Evolutionary conservation across 2,329 filamentous ascomycete species (phyloP), one percentile per base, ranked within the genome.

Genomic region (Penicillium sp.): DNA sequence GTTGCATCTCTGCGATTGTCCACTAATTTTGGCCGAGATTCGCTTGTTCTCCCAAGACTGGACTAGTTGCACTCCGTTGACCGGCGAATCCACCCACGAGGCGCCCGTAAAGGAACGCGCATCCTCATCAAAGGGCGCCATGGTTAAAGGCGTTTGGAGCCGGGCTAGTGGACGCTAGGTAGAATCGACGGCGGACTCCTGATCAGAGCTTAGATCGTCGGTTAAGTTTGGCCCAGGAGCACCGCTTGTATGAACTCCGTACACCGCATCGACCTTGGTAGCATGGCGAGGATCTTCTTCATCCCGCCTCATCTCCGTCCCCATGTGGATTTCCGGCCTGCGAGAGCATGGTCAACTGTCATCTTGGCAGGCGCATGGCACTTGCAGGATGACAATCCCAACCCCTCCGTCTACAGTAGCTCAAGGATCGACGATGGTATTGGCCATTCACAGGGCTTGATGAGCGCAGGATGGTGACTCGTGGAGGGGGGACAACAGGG

Each of bases 91-190:
- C 42, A 39, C n/a, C 39, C 39, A 8, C 34, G 26, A 41, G 25
- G 39, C 26, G 16, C 27, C 30, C 41, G 27, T 18, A 32, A 44
- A 25, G n/a, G 40, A 36, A 41, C 20, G 48, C 39, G 34, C 39
- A 53, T 53, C 49, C 35, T 51, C 43, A 53, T 50, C 36, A 53
- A 50, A 53, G 30, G 20, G 50, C 44, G 47, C 50, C 50, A 51
- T 52, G 50, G 50, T 53, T 48, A 42, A 32, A 20, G 22, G 27
- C 25, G 32, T 14, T 15, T 39, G 31, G 35, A 27, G 35, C 11
- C 25, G 10, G 32, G 37, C 49, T 51, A 52, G 47, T 49, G 13
- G 38, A 36, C 50, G 45, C 50, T 52, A 53, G n/a, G n/a, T n/a
- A n/a, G 38, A 45, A 44, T 37, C 20, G 16, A 45, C 40, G 39